Percentiles rank a stretch among this genome's conserved stretches.
phyloP scores from a whole-genome alignment of 2,329 filamentous ascomycete species.

The Fusarium begoniae region DNA sequence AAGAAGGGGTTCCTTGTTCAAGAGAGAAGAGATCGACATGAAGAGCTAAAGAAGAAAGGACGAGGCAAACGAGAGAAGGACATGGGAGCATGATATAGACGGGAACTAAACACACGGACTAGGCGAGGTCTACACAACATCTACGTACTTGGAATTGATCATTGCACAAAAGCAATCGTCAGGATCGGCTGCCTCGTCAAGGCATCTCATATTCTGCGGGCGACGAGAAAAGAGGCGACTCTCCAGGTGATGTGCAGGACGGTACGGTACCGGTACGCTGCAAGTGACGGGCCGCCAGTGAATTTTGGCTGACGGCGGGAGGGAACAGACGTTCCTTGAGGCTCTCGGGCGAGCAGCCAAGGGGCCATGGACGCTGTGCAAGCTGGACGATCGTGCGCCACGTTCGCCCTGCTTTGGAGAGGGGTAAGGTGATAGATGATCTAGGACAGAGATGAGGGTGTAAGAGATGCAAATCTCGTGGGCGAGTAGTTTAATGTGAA shows the following conservation, averaged over 20 bases:
- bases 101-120: conserved; percentile 3
- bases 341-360: conserved; percentile 29
- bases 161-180: conserved; percentile 14
- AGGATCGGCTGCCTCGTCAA: conserved; percentile 29
- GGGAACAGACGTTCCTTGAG: conserved; percentile 29
- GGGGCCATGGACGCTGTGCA: conserved; percentile 26
- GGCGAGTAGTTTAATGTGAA: conserved; percentile 40
- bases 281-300: conserved; percentile 13
- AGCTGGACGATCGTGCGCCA: conserved; percentile 39
- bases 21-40: conserved; percentile 26
- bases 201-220: conserved; percentile 39
- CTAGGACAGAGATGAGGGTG: conserved; percentile 29
- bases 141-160: conserved; percentile 1
- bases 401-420: conserved; percentile 40
- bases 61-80: conserved; percentile 28
- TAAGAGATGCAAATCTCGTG: conserved; percentile 26
- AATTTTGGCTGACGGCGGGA: conserved; percentile 6
- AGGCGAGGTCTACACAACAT: background rate
- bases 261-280: background rate
- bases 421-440: conserved; percentile 23
- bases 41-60: conserved; percentile 26
- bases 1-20: conserved; percentile 28
- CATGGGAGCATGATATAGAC: conserved; percentile 34
- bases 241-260: conserved; percentile 12
- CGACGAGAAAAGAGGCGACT: conserved; percentile 34